Evolutionary conservation across 805 yeast species (phyloP), one percentile per base, ranked within the genome.

Genomic region (Wickerhamomyces xylosicus): DNA sequence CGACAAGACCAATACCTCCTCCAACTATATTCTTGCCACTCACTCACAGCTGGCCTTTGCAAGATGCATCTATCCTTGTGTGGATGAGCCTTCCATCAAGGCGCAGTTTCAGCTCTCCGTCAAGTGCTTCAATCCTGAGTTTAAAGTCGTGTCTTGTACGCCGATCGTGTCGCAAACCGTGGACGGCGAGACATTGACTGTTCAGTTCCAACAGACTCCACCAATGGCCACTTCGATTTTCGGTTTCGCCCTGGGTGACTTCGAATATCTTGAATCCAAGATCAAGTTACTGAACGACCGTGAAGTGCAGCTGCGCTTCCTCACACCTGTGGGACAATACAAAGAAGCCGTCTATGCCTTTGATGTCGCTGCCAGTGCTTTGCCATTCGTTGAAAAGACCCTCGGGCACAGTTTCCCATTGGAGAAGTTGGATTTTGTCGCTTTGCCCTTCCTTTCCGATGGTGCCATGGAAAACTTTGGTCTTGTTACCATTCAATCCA

Each of bases 391-490:
- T 33, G 74, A 67, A 37, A 36, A 54, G 0, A 61, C 66, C 25
- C 68, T 80, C 37, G 63, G 66, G 1, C 49, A 48, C 11, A 46
- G 51, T 1, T 81, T 67, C 49, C 90, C 90, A 1, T 58, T 79
- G 41, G 59, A 66, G 2, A 83, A 84, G 47, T 57, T 84, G 19
- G 92, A 83, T 52, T 59, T 84, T 35, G 72, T 78, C 4, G 72
- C 83, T 1, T 56, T 84, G 8, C 92, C 92, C 9, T 79, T 77
- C 48, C 62, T 84, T 40, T 67, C 76, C 21, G 90, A 82, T 53
- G 83, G 84, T 42, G 94, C 85, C 2, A 83, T 81, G 77, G 94
- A 84, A 54, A 82, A 83, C 54, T 78, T 81, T 73, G 83, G 85
- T 3, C 58, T 80, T 59, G 67, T 84, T 37, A 72, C 81, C 2